A percentile compares a stretch with the other conserved stretches of the same genome.
These are phyloP conservation scores for Claviceps spartinae DNA, from an alignment of 2,329 filamentous ascomycete species.

Conservation along the genomic window DNA sequence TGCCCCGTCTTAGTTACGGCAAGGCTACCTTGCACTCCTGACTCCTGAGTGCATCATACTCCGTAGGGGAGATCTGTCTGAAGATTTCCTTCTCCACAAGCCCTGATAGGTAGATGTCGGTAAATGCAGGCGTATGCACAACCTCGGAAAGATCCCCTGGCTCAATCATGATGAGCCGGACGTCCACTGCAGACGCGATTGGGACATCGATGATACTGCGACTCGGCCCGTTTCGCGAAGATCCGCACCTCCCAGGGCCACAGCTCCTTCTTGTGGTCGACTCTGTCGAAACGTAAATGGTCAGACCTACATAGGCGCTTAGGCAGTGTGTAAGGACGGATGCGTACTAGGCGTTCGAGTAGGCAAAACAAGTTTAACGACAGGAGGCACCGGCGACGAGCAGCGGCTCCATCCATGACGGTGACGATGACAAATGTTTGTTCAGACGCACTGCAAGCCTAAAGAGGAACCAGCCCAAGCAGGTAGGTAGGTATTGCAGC, in stretches of 20 bases:
- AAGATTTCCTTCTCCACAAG: background rate
- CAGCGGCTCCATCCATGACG: background rate
- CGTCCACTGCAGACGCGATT: background rate
- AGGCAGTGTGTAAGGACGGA: background rate
- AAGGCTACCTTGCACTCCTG: background rate
- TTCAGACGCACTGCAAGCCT: background rate
- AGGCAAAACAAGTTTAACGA: background rate
- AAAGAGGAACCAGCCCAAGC: too few relatives aligned
- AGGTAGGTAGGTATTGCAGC: background rate
- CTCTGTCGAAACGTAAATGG: background rate
- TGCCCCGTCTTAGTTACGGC: background rate
- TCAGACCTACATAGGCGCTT: background rate
- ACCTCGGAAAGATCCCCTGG: background rate
- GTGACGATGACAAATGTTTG: background rate
- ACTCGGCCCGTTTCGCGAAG: background rate
- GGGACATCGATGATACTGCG: background rate
- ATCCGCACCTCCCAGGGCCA: background rate
- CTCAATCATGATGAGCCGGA: background rate
- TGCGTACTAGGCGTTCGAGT: background rate
- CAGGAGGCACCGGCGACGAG: background rate
- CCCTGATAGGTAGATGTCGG: background rate
- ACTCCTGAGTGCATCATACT: background rate
- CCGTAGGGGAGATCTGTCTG: background rate
- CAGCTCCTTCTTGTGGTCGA: background rate
- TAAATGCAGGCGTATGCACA: background rate